phyloP scores from a whole-genome alignment of 2,329 filamentous ascomycete species.

The Trichoderma polysporum region DNA sequence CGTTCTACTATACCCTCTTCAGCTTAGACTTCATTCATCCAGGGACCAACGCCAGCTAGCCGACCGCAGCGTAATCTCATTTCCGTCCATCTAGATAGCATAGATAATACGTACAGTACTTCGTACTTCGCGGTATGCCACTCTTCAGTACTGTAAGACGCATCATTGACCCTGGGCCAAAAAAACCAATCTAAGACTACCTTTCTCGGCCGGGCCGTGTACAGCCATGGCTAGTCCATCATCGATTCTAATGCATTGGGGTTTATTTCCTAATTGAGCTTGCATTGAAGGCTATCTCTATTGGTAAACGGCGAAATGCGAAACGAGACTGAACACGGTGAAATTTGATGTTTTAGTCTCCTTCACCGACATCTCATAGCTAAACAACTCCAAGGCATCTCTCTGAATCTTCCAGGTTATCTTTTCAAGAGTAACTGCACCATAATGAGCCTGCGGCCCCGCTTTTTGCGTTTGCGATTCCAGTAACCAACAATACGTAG shows the following conservation, averaged over 20 bases:
- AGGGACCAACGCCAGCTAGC: background rate
- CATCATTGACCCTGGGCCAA: background rate
- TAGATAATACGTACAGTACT: too few species aligned
- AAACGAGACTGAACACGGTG: background rate
- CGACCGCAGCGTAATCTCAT: background rate
- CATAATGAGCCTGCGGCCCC: background rate
- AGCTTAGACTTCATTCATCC: conserved; percentile 6
- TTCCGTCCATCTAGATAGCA: background rate
- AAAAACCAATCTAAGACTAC: background rate
- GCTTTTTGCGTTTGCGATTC: background rate
- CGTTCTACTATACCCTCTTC: background rate
- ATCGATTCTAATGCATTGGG: background rate
- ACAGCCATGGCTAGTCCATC: background rate
- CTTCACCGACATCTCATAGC: background rate
- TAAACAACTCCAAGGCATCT: background rate
- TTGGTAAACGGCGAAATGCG: background rate
- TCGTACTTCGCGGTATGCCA: too few species aligned
- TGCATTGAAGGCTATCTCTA: background rate
- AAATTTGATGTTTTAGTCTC: background rate
- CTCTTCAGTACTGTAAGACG: background rate
- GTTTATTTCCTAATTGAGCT: too few species aligned
- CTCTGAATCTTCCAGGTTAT: too few species aligned
- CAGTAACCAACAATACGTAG: background rate
- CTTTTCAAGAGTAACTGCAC: background rate
- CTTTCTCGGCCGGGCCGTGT: background rate